A percentile compares a stretch with the other conserved stretches of the same genome.
Conservation (phyloP, 2,329 filamentous ascomycete species). For the Colletotrichum sp. region DNA sequence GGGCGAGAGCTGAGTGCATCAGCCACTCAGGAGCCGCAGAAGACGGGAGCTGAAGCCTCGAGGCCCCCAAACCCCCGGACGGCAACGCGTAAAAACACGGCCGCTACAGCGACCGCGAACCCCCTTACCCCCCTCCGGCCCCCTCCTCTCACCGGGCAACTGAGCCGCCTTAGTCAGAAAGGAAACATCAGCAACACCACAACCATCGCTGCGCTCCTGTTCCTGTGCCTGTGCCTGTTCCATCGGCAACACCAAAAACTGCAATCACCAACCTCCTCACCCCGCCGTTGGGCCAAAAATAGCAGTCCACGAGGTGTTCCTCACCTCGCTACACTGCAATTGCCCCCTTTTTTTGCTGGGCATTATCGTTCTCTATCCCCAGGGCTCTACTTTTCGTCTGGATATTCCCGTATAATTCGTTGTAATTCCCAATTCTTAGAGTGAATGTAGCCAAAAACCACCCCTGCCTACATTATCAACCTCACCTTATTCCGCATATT, state of each 20-base stretch:
- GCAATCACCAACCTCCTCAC: slow-evolving; percentile 20
- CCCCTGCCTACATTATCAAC: not conserved
- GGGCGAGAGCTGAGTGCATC: not conserved
- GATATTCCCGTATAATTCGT: slow-evolving; percentile 7
- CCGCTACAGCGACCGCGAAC: not conserved
- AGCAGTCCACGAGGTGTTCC: slow-evolving; percentile 16
- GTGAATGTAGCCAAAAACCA: not conserved
- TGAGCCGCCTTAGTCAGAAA: slow-evolving; percentile 11
- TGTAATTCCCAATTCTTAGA: slow-evolving; percentile 1
- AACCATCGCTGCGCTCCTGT: not conserved
- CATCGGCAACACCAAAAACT: slow-evolving; percentile 13
- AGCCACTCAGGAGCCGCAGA: not conserved
- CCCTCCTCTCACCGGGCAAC: slow-evolving; percentile 12
- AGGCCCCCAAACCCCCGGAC: not conserved
- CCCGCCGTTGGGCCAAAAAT: slow-evolving; percentile 17
- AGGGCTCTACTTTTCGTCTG: not conserved
- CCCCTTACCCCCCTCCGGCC: not conserved
- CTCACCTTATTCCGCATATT: not conserved
- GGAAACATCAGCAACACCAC: slow-evolving; percentile 7
- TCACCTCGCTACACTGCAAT: slow-evolving; percentile 14
- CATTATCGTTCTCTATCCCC: not conserved
- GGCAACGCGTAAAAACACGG: slow-evolving; percentile 20
- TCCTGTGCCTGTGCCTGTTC: not conserved
- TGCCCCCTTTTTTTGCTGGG: not conserved
- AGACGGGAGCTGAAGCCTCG: not conserved